Conservation (phyloP, 139 green algal genomes). For the Dunaliella primolecta region DNA sequence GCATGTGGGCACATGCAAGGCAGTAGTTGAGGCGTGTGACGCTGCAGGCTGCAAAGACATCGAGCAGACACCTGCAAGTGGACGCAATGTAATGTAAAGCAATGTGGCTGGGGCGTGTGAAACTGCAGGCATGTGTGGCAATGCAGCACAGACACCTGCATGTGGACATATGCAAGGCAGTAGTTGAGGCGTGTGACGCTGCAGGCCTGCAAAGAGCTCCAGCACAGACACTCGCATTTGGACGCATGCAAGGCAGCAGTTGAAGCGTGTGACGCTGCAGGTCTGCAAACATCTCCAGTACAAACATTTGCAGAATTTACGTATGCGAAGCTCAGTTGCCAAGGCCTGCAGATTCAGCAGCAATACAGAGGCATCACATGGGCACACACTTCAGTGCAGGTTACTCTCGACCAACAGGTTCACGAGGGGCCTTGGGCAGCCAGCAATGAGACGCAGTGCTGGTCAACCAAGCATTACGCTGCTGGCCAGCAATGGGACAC, state of each 20-base stretch:
- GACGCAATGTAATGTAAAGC: neutral
- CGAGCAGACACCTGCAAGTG: neutral
- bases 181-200: neutral
- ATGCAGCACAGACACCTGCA: constrained; percentile 1
- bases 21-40: neutral
- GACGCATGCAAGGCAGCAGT: neutral
- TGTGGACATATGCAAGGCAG: neutral
- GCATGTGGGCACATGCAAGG: neutral
- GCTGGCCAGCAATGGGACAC: too few relatives aligned
- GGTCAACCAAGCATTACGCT: too few relatives aligned
- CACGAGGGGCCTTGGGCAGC: too few relatives aligned
- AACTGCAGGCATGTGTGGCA: constrained; percentile 50
- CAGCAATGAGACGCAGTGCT: too few relatives aligned
- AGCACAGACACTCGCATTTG: neutral
- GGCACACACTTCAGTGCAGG: too few relatives aligned
- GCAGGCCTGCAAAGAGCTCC: constrained; percentile 50
- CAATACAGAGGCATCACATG: too few relatives aligned
- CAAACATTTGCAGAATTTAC: constrained; percentile 11
- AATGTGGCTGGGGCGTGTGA: neutral
- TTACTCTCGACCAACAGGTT: too few relatives aligned
- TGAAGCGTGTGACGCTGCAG: constrained; percentile 36
- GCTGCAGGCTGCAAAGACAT: neutral
- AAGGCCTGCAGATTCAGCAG: too few relatives aligned
- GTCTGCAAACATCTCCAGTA: constrained; percentile 32
- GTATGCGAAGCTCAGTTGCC: too few relatives aligned